A percentile compares a stretch with the other conserved stretches of the same genome.
Conservation (phyloP, 495 filamentous ascomycete species). For the Penicillium fimorum region DNA sequence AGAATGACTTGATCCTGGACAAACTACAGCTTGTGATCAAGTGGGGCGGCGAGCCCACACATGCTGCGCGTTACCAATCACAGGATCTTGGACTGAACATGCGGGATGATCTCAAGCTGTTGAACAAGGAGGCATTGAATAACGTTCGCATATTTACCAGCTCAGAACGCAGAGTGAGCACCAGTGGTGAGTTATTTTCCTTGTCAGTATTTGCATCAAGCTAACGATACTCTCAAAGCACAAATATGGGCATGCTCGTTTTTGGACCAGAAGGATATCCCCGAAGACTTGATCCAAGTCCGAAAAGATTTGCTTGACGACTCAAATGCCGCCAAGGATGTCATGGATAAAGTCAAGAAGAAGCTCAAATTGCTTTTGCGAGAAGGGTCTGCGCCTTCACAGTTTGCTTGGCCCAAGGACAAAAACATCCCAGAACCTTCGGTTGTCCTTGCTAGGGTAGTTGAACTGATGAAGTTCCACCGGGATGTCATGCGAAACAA, state of each 20-base stretch:
- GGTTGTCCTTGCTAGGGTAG: constrained; percentile 84
- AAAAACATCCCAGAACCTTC: constrained; percentile 84
- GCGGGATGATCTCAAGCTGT: constrained; percentile 88
- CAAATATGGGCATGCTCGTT: constrained; percentile 96
- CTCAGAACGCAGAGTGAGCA: constrained; percentile 89
- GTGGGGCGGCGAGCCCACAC: constrained; percentile 97
- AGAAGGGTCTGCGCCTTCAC: constrained; percentile 83
- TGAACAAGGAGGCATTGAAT: constrained; percentile 87
- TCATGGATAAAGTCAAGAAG: constrained; percentile 99
- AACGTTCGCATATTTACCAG: constrained; percentile 92
- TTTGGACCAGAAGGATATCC: constrained; percentile 79
- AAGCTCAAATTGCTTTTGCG: constrained; percentile 89
- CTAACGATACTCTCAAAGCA: constrained; percentile 43
- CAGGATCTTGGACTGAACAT: constrained; percentile 93
- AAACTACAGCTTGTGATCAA: constrained; percentile 98
- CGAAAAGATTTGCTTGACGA: constrained; percentile 95
- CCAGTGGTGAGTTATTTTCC: constrained; percentile 60
- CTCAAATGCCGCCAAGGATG: constrained; percentile 98
- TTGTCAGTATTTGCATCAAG: background rate
- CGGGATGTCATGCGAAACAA: constrained; percentile 91
- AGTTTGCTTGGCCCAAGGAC: constrained; percentile 94
- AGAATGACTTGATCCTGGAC: constrained; percentile 85
- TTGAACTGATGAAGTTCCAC: constrained; percentile 97
- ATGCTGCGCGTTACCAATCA: constrained; percentile 92
- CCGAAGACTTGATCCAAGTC: constrained; percentile 78